Base-by-base conservation (phyloP, 306 rosid species). In the Pyrus betulifolia region DNA sequence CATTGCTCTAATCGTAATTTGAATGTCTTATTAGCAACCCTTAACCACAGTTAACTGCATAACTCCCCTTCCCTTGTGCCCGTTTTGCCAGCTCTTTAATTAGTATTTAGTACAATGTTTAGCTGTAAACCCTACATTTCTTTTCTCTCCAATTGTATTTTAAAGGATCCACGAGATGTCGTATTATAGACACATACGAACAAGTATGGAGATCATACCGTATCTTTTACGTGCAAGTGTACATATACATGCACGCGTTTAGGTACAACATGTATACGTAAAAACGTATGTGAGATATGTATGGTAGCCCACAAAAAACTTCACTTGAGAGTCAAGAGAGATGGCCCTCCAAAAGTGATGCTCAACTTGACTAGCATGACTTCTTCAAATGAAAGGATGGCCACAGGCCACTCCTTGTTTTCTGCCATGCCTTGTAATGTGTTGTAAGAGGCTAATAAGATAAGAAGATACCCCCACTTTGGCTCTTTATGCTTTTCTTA, bases 301-400 rank as follows among this genome's bases (percentile, higher is more conserved):
- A 62, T 62, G 70, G 82, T 72, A 30, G 49, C 74, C 75, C 67
- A 45, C 35, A 71, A 54, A 67, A 83, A 76, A 80, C 89, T 86
- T 85, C 82, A 86, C 92, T 86, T 88, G 76, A 81, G 88, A 81
- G 91, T 57, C 61, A 88, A 88, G 91, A 78, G 83, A 85, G 80
- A 77, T 74, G 78, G 74, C 61, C 75, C 77, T 85, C 35, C 70
- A 74, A 82, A 86, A 76, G 71, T 70, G 81, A 78, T 52, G 78
- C 85, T 33, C 40, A 45, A 86, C 58, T 68, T 62, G 77, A 83
- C 84, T 72, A 74, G 81, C 30, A 85, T n/a, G 81, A 75, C 81
- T 78, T 31, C 83, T 83, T 58, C 78, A 40, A 70, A 35, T 60
- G 72, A 78, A 83, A 76, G 80, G 79, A 60, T 78, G 79, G 35